phyloP scores from a whole-genome alignment of 768 basidiomycete species.

The Lepiota venenata region DNA sequence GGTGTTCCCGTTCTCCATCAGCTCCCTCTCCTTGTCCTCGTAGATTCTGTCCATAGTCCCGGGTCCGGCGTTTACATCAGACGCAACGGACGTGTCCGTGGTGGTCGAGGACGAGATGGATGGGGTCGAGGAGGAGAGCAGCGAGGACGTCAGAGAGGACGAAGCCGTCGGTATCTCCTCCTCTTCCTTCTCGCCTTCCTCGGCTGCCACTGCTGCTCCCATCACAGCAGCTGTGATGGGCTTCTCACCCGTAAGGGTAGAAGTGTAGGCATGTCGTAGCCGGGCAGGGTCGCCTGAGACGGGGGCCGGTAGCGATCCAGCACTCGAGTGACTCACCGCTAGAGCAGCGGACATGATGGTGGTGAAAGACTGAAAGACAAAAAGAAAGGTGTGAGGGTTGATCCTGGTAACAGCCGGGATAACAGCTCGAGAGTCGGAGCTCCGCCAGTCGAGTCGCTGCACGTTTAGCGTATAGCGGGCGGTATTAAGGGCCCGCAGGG shows the following conservation, averaged over 20 bases:
- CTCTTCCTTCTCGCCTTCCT: not conserved
- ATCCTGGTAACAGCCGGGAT: not conserved
- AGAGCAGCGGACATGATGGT: not conserved
- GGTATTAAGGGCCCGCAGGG: not conserved
- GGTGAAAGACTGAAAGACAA: not conserved
- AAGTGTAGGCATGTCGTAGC: no score
- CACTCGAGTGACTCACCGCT: not conserved
- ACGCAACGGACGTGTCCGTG: constrained; percentile 5
- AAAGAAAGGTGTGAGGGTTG: not conserved
- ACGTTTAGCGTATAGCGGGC: not conserved
- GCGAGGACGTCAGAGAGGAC: constrained; percentile 7
- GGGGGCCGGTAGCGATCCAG: not conserved
- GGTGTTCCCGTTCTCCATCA: not conserved
- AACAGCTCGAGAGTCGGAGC: not conserved
- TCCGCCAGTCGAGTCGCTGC: not conserved
- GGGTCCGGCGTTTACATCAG: not conserved
- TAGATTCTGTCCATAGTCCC: not conserved
- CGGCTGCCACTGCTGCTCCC: not conserved
- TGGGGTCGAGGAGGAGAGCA: constrained; percentile 11
- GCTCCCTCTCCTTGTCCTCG: not conserved
- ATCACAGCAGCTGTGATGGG: not conserved
- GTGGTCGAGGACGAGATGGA: constrained; percentile 14
- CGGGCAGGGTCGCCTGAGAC: no score
- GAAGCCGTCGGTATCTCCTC: constrained; percentile 2
- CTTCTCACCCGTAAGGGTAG: no score